Evolutionary conservation across 495 filamentous ascomycete genomes (phyloP).

Genomic region (Aspergillus steynii): DNA sequence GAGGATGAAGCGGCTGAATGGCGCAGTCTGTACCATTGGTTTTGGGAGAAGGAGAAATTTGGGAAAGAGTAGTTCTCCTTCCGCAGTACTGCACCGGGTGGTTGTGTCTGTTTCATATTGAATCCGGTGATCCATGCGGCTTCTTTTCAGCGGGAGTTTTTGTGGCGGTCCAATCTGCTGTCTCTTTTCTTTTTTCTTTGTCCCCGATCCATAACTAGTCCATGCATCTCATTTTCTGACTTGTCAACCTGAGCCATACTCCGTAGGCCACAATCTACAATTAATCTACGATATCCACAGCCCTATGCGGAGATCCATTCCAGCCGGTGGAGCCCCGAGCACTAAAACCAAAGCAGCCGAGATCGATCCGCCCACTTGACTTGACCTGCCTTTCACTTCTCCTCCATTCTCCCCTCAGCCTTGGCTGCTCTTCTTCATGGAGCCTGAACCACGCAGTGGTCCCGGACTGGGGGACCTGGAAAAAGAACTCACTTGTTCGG

Average conservation of each 20-base stretch:
- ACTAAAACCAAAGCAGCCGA: background rate
- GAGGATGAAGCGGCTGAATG: constrained; percentile 45
- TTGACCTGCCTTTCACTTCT: constrained; percentile 10
- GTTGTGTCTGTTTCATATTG: background rate
- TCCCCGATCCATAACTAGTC: no score
- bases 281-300: background rate
- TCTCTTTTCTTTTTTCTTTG: no score
- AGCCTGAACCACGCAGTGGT: constrained; percentile 19
- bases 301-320: background rate
- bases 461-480: constrained; percentile 63
- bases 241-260: background rate
- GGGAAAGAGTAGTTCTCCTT: constrained; percentile 13
- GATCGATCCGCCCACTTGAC: constrained; percentile 1
- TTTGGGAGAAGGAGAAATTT: constrained; percentile 37
- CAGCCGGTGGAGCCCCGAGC: background rate
- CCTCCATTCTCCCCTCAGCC: constrained; percentile 2
- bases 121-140: background rate
- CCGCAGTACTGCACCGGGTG: no score
- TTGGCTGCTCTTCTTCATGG: constrained; percentile 17
- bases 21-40: constrained; percentile 49
- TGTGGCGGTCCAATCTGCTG: no score
- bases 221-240: no score
- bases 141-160: background rate
- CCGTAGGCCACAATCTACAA: background rate
- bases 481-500: constrained; percentile 89